Evolutionary conservation across 1,284 basidiomycete species (phyloP), one percentile per base, ranked within the genome.

Genomic region (Fistulina hepatica): DNA sequence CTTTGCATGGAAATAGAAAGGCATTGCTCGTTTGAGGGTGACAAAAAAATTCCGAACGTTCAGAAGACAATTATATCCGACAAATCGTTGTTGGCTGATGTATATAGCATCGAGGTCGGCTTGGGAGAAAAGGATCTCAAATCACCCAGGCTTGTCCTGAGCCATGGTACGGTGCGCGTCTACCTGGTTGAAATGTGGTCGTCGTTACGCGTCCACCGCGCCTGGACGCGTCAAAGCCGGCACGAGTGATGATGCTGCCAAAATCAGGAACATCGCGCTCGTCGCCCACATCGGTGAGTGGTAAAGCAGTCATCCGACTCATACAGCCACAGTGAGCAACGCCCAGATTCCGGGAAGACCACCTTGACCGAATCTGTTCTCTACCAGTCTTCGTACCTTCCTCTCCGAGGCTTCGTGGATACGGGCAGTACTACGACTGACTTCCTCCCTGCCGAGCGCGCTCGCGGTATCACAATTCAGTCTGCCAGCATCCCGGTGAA

Each of bases 401-500:
- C 72, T 13, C 59, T 67, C 21, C 69, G 84, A 3, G 89, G 88
- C 6, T 79, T 88, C 6, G 88, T 93, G 11, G 89, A 93, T 53
- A 81, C 79, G 1, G 89, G 90, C 10, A 90, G 84, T 46, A 93
- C 89, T 1, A 90, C 81, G 1, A 93, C 90, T 2, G 89, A 93
- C 55, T 93, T 91, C 48, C 64, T 93, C 9, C 89, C 89, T 10
- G 84, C 85, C 2, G 89, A 93, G 58, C 69, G 89, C 34, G 85
- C 90, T 56, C 68, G 89, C 34, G 89, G 89, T 4, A 93, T 93
- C 45, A 93, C 90, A 2, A 90, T 93, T 43, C 89, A 93, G 52
- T 86, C 83, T 12, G 89, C 89, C 10, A 89, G 86, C 55, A 88
- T 93, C 38, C 89, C 89, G 1, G 82, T 92, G n/a, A 71, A 73